Conservation (phyloP, 371 early-diverging fungal genomes). For the Rhizomucor miehei region DNA sequence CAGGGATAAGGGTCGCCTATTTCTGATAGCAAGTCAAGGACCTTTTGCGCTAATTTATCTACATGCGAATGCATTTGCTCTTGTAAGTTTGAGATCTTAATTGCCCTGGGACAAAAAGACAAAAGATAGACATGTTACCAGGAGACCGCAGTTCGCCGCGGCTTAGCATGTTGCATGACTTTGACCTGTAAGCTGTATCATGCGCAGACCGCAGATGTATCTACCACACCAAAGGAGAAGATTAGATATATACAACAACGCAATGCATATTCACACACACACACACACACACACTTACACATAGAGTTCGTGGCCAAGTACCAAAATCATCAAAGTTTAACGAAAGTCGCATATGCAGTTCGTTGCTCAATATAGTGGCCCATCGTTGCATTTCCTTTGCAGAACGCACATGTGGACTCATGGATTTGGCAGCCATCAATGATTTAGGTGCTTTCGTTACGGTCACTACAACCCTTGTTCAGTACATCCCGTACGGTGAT, state of each 20-base stretch:
- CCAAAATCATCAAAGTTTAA: constrained; percentile 47
- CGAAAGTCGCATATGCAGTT: constrained; percentile 51
- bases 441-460: constrained; percentile 52
- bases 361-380: constrained; percentile 54
- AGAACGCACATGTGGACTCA: constrained; percentile 32
- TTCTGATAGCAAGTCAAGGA: constrained; percentile 16
- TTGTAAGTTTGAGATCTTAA: neutral
- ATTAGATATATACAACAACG: neutral
- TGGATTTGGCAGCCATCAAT: constrained; percentile 57
- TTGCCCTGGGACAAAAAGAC: neutral
- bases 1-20: constrained; percentile 32
- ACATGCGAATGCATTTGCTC: neutral
- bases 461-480: constrained; percentile 27
- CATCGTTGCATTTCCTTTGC: constrained; percentile 44
- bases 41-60: constrained; percentile 25
- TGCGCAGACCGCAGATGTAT: constrained; percentile 5
- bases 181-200: constrained; percentile 21
- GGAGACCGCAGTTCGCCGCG: constrained; percentile 16
- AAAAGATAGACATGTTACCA: constrained; percentile 11
- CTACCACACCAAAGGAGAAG: constrained; percentile 3
- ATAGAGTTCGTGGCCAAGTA: constrained; percentile 54
- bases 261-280: no score
- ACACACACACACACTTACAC: constrained; percentile 15
- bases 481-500: neutral
- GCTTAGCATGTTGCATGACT: constrained; percentile 22